Conservation (phyloP, 192 early-diverging fungal species). For the Coemansia sp. region DNA sequence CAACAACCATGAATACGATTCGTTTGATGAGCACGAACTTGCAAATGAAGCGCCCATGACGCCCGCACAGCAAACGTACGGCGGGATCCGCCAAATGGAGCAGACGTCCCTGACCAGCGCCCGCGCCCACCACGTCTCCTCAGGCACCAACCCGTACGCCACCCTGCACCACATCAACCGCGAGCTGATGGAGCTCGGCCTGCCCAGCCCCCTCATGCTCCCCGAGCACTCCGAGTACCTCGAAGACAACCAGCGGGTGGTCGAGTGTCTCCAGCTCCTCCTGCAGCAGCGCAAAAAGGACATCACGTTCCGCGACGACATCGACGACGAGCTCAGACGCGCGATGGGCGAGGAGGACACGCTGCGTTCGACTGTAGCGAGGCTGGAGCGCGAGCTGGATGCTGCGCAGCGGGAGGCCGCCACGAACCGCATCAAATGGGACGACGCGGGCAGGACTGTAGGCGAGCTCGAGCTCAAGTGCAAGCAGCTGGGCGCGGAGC, state of each 20-base stretch:
- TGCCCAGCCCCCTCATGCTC: conserved; percentile 47
- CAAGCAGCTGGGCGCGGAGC: conserved; percentile 24
- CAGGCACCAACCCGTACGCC: conserved; percentile 27
- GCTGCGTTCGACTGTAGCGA: conserved; percentile 17
- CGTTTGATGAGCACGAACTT: conserved; percentile 23
- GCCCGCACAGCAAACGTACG: conserved; percentile 28
- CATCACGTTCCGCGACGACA: conserved; percentile 36
- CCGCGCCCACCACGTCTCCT: conserved; percentile 5
- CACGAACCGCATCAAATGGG: conserved; percentile 18
- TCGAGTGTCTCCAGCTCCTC: conserved; percentile 37
- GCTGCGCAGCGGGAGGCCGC: conserved; percentile 37
- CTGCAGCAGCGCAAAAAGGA: conserved; percentile 32
- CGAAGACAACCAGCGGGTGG: conserved; percentile 47
- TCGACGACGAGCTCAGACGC: conserved; percentile 41
- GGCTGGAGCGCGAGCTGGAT: conserved; percentile 48
- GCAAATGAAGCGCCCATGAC: not conserved
- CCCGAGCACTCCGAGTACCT: conserved; percentile 33
- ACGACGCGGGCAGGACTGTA: conserved; percentile 21
- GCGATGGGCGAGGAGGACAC: conserved; percentile 51
- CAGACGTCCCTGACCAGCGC: conserved; percentile 43
- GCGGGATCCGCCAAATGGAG: conserved; percentile 42
- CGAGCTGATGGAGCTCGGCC: conserved; percentile 47
- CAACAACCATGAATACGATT: conserved; percentile 25
- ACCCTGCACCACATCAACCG: conserved; percentile 46
- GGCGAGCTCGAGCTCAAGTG: conserved; percentile 20